These are phyloP conservation scores for Phytomonas sp. DNA, from an alignment of 208 protist species.

Conservation along the genomic window DNA sequence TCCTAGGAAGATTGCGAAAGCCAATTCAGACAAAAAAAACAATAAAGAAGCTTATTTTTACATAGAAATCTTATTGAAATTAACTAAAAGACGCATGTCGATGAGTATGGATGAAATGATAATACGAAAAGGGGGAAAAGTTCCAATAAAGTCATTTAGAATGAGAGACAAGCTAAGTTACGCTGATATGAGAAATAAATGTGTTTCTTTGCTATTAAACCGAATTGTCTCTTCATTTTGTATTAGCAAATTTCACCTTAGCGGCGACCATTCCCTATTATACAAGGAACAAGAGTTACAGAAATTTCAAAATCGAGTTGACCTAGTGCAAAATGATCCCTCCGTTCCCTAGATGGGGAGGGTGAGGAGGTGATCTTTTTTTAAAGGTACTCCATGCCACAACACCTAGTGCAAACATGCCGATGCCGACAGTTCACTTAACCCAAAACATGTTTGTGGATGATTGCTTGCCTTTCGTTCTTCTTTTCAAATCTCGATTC, in stretches of 20 bases:
- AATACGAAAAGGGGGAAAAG: slow-evolving; percentile 10
- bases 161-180: slow-evolving; percentile 11
- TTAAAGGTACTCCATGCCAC: not conserved
- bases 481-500: not conserved
- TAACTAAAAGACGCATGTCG: not conserved
- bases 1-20: slow-evolving; percentile 8
- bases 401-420: not conserved
- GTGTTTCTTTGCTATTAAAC: no score
- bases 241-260: no score
- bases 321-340: not conserved
- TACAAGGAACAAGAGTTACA: not conserved
- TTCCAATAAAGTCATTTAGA: slow-evolving; percentile 10
- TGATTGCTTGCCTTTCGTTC: not conserved
- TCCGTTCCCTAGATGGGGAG: not conserved
- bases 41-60: slow-evolving; percentile 11
- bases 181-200: not conserved
- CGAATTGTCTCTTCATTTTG: no score
- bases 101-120: slow-evolving; percentile 3
- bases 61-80: slow-evolving; percentile 13
- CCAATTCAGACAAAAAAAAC: slow-evolving; percentile 5
- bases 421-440: not conserved
- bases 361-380: not conserved
- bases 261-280: no score
- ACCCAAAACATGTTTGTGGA: not conserved
- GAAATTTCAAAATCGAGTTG: not conserved